Evolutionary conservation across 148 eudicot genomes (phyloP), one percentile per base, ranked within the genome.

Genomic region (Oxyria digyna): DNA sequence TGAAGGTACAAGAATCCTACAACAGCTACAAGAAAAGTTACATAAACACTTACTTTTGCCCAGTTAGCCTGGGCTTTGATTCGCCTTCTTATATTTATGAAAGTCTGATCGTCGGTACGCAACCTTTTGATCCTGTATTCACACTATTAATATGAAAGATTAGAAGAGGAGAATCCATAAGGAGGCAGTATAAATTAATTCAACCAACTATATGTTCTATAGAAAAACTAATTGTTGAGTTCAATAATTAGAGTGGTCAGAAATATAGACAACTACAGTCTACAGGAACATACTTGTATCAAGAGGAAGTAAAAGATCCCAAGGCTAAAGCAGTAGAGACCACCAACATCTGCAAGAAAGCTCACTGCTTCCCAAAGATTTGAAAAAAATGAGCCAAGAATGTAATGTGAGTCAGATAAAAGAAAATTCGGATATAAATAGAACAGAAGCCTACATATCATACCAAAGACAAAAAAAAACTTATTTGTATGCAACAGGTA

Each of bases 271-370:
- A 63, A 29, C 57, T 20, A 8, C 26, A 38, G 67, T 23, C 57
- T 20, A 8, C 26, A 38, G 67, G 71, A 72, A 75, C 96, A 55
- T 86, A 93, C 98, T 82, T 93, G 96, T 38, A 89, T 82, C 87
- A 89, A 73, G 38, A 89, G 67, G 82, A 77, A 93, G 88, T 87
- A 89, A 76, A 89, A 93, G 59, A 93, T 84, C 75, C 88, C 91
- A 49, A 89, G 78, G 76, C 98, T 85, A 57, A 89, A 69, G 85
- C 98, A 89, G 72, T 81, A 89, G 59, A 93, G 87, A 77, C 96
- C 98, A 74, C 96, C 95, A 67, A 93, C 74, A 80, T 93, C 86
- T 13, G 97, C 98, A 71, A 90, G 97, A 71, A 93, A 93, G 87
- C 92, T 76, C 81, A 93, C 98, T 90, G 85, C 50, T 75, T 75